A percentile compares a stretch with the other conserved stretches of the same genome.
phyloP scores from a whole-genome alignment of 306 rosid species.

The Inga oerstediana region DNA sequence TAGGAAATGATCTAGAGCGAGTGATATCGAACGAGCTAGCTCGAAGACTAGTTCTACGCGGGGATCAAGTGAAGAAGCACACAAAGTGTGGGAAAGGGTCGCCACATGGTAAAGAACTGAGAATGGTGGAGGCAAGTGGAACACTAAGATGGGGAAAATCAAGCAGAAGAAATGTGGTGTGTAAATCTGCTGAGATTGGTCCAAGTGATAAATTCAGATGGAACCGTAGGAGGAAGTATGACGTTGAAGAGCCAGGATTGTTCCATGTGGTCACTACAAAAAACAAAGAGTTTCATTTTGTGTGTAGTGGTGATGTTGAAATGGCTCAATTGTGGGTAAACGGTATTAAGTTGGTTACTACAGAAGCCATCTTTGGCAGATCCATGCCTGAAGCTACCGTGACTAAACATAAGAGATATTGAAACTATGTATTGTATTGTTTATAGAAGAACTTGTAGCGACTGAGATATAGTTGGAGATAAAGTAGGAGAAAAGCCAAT shows the following conservation, averaged over 20 bases:
- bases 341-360: conserved; percentile 59
- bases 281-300: conserved; percentile 69
- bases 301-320: conserved; percentile 67
- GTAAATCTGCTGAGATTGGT: conserved; percentile 62
- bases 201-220: conserved; percentile 52
- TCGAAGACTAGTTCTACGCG: conserved; percentile 42
- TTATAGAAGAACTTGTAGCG: too few species aligned
- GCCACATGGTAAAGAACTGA: conserved; percentile 47
- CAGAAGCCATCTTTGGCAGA: conserved; percentile 48
- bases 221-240: conserved; percentile 55
- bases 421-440: too few species aligned
- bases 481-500: background rate
- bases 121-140: conserved; percentile 51
- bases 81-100: conserved; percentile 67
- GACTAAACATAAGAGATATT: background rate
- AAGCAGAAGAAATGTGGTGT: conserved; percentile 56
- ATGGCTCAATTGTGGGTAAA: conserved; percentile 72
- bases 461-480: background rate
- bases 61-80: conserved; percentile 57
- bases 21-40: conserved; percentile 58
- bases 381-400: too few species aligned
- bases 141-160: conserved; percentile 67
- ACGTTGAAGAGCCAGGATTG: conserved; percentile 53
- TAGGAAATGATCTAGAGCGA: conserved; percentile 49
- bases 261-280: conserved; percentile 62